Evolutionary conservation across 2,329 filamentous ascomycete species (phyloP).

Genomic region (Phoma herbarum): DNA sequence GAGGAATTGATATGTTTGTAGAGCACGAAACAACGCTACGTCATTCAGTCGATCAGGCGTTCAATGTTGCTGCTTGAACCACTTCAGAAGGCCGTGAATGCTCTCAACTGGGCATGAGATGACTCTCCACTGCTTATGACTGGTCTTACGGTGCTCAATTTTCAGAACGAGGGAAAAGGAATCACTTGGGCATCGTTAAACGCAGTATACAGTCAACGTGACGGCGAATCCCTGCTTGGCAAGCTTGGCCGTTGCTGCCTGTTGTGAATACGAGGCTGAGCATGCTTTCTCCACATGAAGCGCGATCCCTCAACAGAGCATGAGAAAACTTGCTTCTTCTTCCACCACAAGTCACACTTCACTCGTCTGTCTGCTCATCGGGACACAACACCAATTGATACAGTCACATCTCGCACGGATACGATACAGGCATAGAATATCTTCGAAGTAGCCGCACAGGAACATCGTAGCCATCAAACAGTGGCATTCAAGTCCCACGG

Average conservation of each 20-base stretch:
- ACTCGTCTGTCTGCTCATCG: too few relatives aligned
- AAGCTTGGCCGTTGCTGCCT: constrained; percentile 13
- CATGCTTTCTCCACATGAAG: not conserved
- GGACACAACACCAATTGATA: not conserved
- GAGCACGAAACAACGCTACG: not conserved
- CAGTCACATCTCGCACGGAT: not conserved
- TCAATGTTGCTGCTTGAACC: not conserved
- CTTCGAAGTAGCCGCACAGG: not conserved
- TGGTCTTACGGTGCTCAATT: not conserved
- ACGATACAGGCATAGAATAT: not conserved
- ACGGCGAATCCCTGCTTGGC: not conserved
- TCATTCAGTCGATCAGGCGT: not conserved
- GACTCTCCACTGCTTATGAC: not conserved
- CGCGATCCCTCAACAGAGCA: not conserved
- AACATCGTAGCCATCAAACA: not conserved
- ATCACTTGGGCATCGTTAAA: too few relatives aligned
- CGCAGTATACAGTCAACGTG: not conserved
- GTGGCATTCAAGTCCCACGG: not conserved
- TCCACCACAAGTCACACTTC: not conserved
- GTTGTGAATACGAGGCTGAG: constrained; percentile 3
- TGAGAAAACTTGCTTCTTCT: not conserved
- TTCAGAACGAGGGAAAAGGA: not conserved
- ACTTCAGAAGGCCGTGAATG: not conserved
- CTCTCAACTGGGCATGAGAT: not conserved
- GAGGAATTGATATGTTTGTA: not conserved